Base-by-base conservation (phyloP, 352 stramenopile species). In the Phytophthora sojae region DNA sequence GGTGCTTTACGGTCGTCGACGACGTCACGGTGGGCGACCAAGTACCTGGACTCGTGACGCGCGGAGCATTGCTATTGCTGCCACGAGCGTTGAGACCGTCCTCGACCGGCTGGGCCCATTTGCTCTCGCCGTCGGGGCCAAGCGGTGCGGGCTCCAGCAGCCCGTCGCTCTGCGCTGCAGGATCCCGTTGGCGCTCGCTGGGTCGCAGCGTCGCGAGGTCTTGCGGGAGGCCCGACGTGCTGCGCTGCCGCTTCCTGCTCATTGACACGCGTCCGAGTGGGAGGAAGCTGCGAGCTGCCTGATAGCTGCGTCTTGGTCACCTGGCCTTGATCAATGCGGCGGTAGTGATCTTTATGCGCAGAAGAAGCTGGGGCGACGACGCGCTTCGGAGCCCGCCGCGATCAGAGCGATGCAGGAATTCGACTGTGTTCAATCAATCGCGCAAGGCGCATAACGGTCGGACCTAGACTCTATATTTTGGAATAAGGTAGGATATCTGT, bases 191-290 rank as follows among this genome's bases (percentile, higher is more conserved):
- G 50, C 29, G 49, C 11, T 39, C 4, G 23, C 19, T 7, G 7
- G 39, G 21, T 37, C 58, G 32, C 23, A 55, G 29, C 50, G 32
- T 35, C 15, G 30, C 26, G 8, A 52, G 30, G n/a, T 61, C 56
- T 26, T 50, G 44, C 29, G 58, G 30, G 39, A 42, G 17, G 30
- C 4, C n/a, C 47, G 19, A 19, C 17, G 50, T 51, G 12, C 56
- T 70, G 19, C 61, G 68, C n/a, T 63, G 55, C 5, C 68, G 55
- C 53, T 75, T 75, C 32, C 55, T 61, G 50, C 19, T 59, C 68
- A 75, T 75, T 42, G 30, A 19, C 26, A 50, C 11, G 26, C 30
- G 30, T 7, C 30, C 30, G 7, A 35, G 30, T 11, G 6, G 25
- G 11, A 5, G 51, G 11, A 35, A 32, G 2, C 19, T 32, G 14